Conservation (phyloP, 2,329 filamentous ascomycete genomes). For the Alternaria incomplexa region DNA sequence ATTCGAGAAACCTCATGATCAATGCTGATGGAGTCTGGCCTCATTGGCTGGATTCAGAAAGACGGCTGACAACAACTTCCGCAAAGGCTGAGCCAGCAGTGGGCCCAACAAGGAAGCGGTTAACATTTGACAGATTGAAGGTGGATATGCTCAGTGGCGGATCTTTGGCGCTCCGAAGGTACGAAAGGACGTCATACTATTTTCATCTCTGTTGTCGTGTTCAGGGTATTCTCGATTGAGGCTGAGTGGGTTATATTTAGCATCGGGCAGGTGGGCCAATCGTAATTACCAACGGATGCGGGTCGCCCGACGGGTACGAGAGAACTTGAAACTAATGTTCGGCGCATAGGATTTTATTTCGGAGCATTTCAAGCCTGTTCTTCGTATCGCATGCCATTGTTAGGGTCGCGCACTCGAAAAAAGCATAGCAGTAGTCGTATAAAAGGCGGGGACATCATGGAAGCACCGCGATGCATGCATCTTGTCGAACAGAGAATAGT, state of each 20-base stretch:
- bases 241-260: slow-evolving; percentile 32
- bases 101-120: slow-evolving; percentile 1
- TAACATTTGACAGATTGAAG: background rate
- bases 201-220: slow-evolving; percentile 1
- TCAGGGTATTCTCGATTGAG: slow-evolving; percentile 17
- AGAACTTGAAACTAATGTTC: background rate
- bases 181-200: background rate
- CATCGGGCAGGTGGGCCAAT: slow-evolving; percentile 11
- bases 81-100: slow-evolving; percentile 8
- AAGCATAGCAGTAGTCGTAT: background rate
- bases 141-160: background rate
- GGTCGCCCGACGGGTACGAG: slow-evolving; percentile 8
- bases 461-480: background rate
- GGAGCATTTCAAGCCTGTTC: background rate
- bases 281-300: slow-evolving; percentile 10
- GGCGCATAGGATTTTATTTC: background rate
- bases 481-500: background rate
- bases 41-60: slow-evolving; percentile 2
- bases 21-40: slow-evolving; percentile 11
- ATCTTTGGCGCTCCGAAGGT: background rate
- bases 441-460: background rate
- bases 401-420: background rate
- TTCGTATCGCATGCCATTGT: background rate
- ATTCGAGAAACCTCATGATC: slow-evolving; percentile 2
- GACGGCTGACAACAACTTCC: background rate